Conservation (phyloP, 371 early-diverging fungal genomes). For the Zancudomyces culisetae region DNA sequence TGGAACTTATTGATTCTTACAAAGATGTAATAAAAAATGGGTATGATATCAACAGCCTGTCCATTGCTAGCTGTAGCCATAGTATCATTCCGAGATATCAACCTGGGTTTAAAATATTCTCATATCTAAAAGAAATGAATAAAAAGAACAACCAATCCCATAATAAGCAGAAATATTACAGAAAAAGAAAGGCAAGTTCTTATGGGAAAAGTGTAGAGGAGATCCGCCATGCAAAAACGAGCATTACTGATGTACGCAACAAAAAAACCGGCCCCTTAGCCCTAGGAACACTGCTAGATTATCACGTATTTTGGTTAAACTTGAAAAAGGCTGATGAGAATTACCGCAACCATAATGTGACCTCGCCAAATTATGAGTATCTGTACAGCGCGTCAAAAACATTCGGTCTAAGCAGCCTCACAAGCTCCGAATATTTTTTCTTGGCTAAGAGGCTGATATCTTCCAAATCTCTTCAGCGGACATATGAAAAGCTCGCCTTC, state of each 20-base stretch:
- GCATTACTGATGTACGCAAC: background rate
- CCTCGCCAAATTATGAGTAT: conserved; percentile 3
- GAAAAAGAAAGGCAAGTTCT: background rate
- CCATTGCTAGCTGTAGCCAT: conserved; percentile 41
- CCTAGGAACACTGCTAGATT: conserved; percentile 31
- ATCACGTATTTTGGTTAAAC: conserved; percentile 37
- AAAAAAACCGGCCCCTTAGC: conserved; percentile 9
- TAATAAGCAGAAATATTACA: conserved; percentile 1
- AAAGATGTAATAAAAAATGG: conserved; percentile 8
- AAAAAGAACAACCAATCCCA: conserved; percentile 1
- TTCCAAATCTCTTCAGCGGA: conserved; percentile 10
- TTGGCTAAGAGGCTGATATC: conserved; percentile 13
- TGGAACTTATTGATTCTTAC: background rate
- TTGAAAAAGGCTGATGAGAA: conserved; percentile 11
- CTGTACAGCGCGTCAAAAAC: conserved; percentile 17
- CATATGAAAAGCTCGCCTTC: conserved; percentile 4
- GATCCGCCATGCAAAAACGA: background rate
- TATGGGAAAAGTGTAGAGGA: background rate
- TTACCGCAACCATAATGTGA: background rate
- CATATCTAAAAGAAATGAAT: conserved; percentile 24
- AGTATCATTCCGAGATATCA: conserved; percentile 54
- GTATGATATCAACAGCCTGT: conserved; percentile 21
- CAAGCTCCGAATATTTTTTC: conserved; percentile 17
- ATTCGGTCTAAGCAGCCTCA: conserved; percentile 39
- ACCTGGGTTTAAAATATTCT: conserved; percentile 48